These are phyloP conservation scores for Pythium apleroticum DNA, from an alignment of 352 stramenopile species.

Conservation along the genomic window DNA sequence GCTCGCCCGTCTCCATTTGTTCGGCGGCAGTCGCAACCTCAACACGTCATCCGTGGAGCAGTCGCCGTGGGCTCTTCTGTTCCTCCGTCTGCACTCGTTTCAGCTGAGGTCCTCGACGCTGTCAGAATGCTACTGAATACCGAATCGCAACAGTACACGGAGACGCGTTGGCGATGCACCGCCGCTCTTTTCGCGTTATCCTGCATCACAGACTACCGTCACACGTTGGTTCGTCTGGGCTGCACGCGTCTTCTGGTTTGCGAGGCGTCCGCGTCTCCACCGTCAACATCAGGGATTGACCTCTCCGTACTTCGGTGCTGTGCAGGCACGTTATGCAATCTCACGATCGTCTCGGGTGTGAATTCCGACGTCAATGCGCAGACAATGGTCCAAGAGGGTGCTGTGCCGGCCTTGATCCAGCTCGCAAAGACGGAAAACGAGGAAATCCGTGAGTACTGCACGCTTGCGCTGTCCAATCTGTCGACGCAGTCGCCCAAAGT, in stretches of 20 bases:
- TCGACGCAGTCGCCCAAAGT: conserved; percentile 67
- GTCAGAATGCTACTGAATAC: conserved; percentile 39
- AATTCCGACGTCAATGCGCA: conserved; percentile 33
- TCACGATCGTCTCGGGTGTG: conserved; percentile 39
- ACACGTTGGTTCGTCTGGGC: conserved; percentile 47
- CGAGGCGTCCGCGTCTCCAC: conserved; percentile 34
- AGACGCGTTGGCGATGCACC: conserved; percentile 63
- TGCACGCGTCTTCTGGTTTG: conserved; percentile 48
- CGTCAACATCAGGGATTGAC: conserved; percentile 18
- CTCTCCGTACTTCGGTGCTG: conserved; percentile 45
- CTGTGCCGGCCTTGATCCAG: conserved; percentile 63
- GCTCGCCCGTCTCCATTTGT: conserved; percentile 15
- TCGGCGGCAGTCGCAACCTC: conserved; percentile 24
- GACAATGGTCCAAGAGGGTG: conserved; percentile 63
- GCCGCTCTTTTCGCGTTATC: conserved; percentile 62
- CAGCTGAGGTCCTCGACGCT: conserved; percentile 33
- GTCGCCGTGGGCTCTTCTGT: conserved; percentile 11
- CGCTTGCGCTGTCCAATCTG: conserved; percentile 69
- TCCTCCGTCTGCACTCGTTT: conserved; percentile 33
- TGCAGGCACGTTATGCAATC: conserved; percentile 56
- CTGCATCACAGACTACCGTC: conserved; percentile 39
- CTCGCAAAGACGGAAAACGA: conserved; percentile 61
- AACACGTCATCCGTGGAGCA: conserved; percentile 10
- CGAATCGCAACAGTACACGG: conserved; percentile 17
- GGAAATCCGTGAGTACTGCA: conserved; percentile 65